Evolutionary conservation across 768 basidiomycete genomes (phyloP), one percentile per base, ranked within the genome.

Genomic region (Tremella mesenterica): DNA sequence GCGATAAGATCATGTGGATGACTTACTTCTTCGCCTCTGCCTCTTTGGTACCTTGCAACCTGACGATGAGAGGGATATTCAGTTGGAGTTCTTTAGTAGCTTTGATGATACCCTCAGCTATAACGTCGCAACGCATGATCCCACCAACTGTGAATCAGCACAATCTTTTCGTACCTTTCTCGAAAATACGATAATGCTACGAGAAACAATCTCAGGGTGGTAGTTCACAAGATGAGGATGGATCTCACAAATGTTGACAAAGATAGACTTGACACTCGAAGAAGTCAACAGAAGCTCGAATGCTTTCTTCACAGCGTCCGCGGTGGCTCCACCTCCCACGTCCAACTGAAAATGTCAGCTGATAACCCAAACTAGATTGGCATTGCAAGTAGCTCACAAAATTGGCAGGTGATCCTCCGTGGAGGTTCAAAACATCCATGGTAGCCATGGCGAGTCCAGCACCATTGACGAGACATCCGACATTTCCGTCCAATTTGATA

Each of bases 361-460:
- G 28, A 13, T 4, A 21, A 38, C 16, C 10, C 10, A 13, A 29
- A n/a, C 25, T 29, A 10, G 45, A 6, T 31, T 29, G 27, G n/a
- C n/a, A 18, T 36, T 1, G 33, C 12, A 18, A 6, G 5, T 26
- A 29, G 53, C 68, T 59, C 30, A 70, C 69, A 81, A 99, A 99
- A 75, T 99, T 97, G 50, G 95, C 95, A 4, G 95, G 95, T 63
- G 92, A 85, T 48, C 74, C 95, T 45, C 95, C 95, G 70, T 96
- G 88, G 48, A 95, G 78, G 44, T 91, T 82, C 52, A 99, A 80
- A n/a, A 97, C 93, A 68, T 99, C 95, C 95, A 99, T 97, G 52
- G 95, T 99, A 31, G 95, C 95, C 95, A 99, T 99, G 47, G 95
- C 95, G 57, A 99, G 78, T 68, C 95, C 95, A 48, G 95, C 95